Evolutionary conservation across 2,329 filamentous ascomycete species (phyloP).

Genomic region (Diaporthe helianthi): DNA sequence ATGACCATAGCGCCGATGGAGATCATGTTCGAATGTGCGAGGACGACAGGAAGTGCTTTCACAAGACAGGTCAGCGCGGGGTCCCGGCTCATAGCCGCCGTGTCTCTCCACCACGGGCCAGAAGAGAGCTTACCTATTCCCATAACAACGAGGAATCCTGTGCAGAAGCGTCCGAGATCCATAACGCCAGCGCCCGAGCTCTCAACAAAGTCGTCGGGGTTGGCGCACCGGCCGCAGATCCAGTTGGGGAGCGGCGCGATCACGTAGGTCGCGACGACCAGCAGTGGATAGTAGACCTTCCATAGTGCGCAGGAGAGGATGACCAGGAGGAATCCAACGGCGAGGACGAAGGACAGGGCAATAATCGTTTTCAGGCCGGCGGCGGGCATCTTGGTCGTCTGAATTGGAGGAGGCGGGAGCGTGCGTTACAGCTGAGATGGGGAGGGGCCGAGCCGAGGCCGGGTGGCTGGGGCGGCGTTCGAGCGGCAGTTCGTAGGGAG

Average conservation of each 20-base stretch:
- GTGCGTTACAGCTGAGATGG: neutral
- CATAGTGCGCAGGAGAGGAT: constrained; percentile 97
- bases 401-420: constrained; percentile 23
- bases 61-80: constrained; percentile 5
- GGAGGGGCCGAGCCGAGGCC: constrained; percentile 5
- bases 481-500: neutral
- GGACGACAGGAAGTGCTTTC: constrained; percentile 82
- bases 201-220: constrained; percentile 93
- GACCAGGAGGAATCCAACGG: constrained; percentile 97
- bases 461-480: neutral
- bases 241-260: constrained; percentile 95
- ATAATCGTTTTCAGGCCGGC: constrained; percentile 99
- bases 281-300: constrained; percentile 91
- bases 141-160: constrained; percentile 96
- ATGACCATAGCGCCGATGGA: constrained; percentile 87
- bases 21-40: constrained; percentile 88
- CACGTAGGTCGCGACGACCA: constrained; percentile 95
- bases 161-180: constrained; percentile 92
- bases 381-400: constrained; percentile 63
- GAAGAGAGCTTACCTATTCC: constrained; percentile 76
- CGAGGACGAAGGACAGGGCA: constrained; percentile 96
- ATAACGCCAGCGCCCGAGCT: constrained; percentile 84
- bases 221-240: constrained; percentile 87
- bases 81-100: neutral
- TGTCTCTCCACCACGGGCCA: neutral